Evolutionary conservation across 306 rosid species (phyloP), one percentile per base, ranked within the genome.

Genomic region (Geum urbanum): DNA sequence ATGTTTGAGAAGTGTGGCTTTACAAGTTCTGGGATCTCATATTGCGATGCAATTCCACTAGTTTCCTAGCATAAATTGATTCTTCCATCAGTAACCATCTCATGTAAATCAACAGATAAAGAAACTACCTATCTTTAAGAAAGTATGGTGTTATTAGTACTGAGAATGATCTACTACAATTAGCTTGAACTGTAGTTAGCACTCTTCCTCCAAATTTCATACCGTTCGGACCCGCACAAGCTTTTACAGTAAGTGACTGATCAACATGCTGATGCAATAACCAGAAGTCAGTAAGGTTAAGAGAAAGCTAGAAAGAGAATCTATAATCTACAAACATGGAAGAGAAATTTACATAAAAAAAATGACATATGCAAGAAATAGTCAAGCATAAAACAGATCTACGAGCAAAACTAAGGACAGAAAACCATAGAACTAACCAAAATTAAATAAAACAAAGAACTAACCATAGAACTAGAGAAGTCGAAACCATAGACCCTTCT

Each of bases 171-270:
- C 74, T 79, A 74, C 84, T 56, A 66, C 77, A 88, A 76, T 60
- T 73, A 44, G 92, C 91, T 66, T 76, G 97, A 77, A 89, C 86
- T 58, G 77, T 97, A 73, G 94, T 94, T 40, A 91, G 75, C 43
- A 87, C 81, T 83, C 78, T 70, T 56, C 97, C 96, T 40, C 89
- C 97, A 74, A 94, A 74, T 77, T 87, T 89, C 83, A 91, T 78
- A 72, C 97, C 96, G 76, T 87, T 91, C 75, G 89, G 88, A 66
- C 95, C 96, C 9, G 89, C 88, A 83, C 99, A 88, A 37, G 97
- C 97, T 88, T 88, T 90, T 67, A 35, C 70, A 67, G 96, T 84
- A 53, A 84, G 80, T 62, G 97, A 87, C 67, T 88, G 87, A 61
- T 94, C 98, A 50, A 47, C 83, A 59, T 90, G 90, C 97, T 94